Percentiles rank a stretch among this genome's conserved stretches.
Conservation (phyloP, 106 monocot species). For the Dendrobium officinale region DNA sequence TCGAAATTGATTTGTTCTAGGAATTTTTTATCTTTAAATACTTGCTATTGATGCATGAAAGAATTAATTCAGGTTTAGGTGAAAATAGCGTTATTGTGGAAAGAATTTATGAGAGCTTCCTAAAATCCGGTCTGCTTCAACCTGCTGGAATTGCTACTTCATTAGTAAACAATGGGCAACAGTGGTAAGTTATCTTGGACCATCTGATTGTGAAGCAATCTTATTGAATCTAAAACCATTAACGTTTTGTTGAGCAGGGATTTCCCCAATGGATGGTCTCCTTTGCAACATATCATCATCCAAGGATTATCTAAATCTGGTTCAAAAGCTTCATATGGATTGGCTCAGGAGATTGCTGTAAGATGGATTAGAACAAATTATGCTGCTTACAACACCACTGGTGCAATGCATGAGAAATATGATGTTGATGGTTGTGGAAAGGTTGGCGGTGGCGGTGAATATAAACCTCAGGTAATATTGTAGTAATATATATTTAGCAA, state of each 20-base stretch:
- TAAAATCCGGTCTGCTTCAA: slow-evolving; percentile 58
- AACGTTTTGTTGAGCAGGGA: slow-evolving; percentile 52
- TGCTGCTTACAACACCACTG: slow-evolving; percentile 61
- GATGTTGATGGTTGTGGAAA: slow-evolving; percentile 71
- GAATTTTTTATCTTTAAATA: neutral
- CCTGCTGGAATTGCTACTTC: slow-evolving; percentile 79
- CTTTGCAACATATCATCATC: slow-evolving; percentile 78
- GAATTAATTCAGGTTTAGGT: slow-evolving; percentile 5
- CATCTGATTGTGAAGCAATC: neutral
- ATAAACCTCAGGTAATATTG: slow-evolving; percentile 64
- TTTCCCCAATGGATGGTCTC: slow-evolving; percentile 98
- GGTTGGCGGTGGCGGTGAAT: slow-evolving; percentile 85
- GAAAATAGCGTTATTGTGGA: slow-evolving; percentile 23
- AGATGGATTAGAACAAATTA: slow-evolving; percentile 92
- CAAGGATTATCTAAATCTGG: slow-evolving; percentile 63
- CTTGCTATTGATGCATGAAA: neutral
- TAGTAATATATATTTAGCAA: neutral
- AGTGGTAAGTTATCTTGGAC: slow-evolving; percentile 48
- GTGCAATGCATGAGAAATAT: slow-evolving; percentile 91
- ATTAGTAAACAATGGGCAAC: slow-evolving; percentile 62
- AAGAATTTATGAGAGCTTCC: slow-evolving; percentile 52
- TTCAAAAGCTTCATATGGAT: slow-evolving; percentile 32
- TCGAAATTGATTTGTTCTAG: too few relatives aligned
- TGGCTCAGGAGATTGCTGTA: slow-evolving; percentile 71
- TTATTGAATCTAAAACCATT: neutral